Evolutionary conservation across 208 protist species (phyloP), one percentile per base, ranked within the genome.

Genomic region (Plasmodiophora brassicae): DNA sequence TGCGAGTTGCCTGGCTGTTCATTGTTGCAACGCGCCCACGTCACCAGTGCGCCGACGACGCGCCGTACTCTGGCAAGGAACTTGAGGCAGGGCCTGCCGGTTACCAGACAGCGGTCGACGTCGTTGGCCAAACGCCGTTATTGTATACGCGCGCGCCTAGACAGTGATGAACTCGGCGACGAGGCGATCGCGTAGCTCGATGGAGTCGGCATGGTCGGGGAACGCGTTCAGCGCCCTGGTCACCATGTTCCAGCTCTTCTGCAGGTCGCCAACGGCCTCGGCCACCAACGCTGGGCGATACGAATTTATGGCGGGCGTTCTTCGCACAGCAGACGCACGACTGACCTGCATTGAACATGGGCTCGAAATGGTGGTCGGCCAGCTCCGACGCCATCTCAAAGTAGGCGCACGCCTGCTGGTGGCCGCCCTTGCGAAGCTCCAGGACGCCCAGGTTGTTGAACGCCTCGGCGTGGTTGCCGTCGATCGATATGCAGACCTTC

Each of bases 371-470:
- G 71, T 93, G 89, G 41, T 93, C 92, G n/a, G 90, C 91, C 10
- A 95, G 90, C n/a, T 90, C 88, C 36, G 94, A 65, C 32, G 96
- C 95, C 71, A 93, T 92, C 45, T 93, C 71, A 41, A 98, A 92
- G 83, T 94, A 92, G 44, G 91, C 91, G 1, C 88, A 54, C 0
- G 94, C 94, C 46, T 95, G 90, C 39, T 95, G 92, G 45, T 88
- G 85, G 84, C 93, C 84, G 1, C 90, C 86, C 78, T 91, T 85
- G 25, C 91, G 87, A 36, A 97, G 86, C 36, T 96, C 93, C 22
- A 98, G 88, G 32, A 98, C 95, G 38, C 94, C 96, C 0, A 98
- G 92, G 88, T 98, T 98, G 89, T 96, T 98, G 50, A 97, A 94
- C 5, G 95, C 92, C 88, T 98, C 96, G 0, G 94, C 95, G 87